Conservation (phyloP, 345 rosid species). For the Erodium maritimum region DNA sequence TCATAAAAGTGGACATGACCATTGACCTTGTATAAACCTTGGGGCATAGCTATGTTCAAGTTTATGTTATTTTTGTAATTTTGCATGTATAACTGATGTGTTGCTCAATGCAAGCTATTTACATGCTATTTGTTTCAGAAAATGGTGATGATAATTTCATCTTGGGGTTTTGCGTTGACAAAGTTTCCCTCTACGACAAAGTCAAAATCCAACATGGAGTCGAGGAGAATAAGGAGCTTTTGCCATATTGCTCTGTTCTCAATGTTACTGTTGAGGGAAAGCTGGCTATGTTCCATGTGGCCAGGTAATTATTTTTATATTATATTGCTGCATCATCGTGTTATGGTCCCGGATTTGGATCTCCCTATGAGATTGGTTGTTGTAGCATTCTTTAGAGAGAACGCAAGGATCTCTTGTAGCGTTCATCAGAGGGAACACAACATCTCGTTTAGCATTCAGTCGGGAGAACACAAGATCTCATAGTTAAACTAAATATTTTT, state of each 20-base stretch:
- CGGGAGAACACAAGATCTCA: too few relatives aligned
- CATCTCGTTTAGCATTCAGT: too few relatives aligned
- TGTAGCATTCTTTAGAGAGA: too few relatives aligned
- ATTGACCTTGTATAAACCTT: not conserved
- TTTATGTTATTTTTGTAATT: not conserved
- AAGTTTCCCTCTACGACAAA: constrained; percentile 45
- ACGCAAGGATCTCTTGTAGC: too few relatives aligned
- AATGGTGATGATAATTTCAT: constrained; percentile 72
- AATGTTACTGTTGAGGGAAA: constrained; percentile 91
- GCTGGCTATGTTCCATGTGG: constrained; percentile 64
- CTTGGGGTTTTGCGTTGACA: constrained; percentile 74
- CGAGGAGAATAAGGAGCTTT: constrained; percentile 62
- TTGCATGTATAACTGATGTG: not conserved
- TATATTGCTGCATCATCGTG: too few relatives aligned
- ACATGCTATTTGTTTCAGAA: constrained; percentile 28
- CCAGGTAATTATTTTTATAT: constrained; percentile 35
- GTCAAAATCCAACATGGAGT: constrained; percentile 52
- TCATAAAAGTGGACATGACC: not conserved
- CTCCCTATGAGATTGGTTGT: too few relatives aligned
- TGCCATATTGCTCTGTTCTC: constrained; percentile 56
- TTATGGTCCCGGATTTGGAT: too few relatives aligned
- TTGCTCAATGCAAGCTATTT: constrained; percentile 3
- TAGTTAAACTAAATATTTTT: too few relatives aligned
- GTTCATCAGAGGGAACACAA: too few relatives aligned
- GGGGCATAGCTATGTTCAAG: not conserved